Base-by-base conservation (phyloP, 805 yeast genomes). In the Cyberlindnera lachancei region DNA sequence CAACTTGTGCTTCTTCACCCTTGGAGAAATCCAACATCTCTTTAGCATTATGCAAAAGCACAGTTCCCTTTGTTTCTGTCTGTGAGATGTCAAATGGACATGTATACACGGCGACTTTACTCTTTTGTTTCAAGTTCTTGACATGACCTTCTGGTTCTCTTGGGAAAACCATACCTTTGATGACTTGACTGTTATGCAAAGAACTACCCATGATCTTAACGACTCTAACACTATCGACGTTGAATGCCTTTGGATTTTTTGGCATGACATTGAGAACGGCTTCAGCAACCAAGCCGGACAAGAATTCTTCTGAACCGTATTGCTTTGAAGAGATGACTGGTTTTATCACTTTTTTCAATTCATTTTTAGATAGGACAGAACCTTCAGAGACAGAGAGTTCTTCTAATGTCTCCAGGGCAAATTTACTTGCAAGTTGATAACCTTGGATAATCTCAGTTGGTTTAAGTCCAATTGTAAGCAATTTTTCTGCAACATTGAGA, bases 1-100 rank as follows among this genome's bases (percentile, higher is more conserved):
- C 96, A 50, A 92, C 72, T 57, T 86, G 96, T 33, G 78, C 79
- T 61, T 92, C 98, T 63, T 92, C 98, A 49, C 96, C 97, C 66
- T 81, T 84, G 45, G 94, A 75, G 64, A 92, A 92, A 52, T 87
- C 94, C 44, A 90, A 68, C 96, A 92, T 88, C 61, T 92, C 97
- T 58, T 90, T 72, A 10, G 98, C 98, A 52, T 86, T 88, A 63
- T 92, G 96, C 45, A 92, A 70, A 50, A 92, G 67, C 30, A 92
- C 98, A 12, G 98, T 92, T 31, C 98, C 97, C 63, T 90, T 90
- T 15, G 97, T 90, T 64, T 92, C 98, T n/a, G 98, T 88, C 39
- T 87, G 80, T 11, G 96, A 80, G 39, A 85, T 85, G 61, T 92
- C 98, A 34, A 92, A 75, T 18, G 97, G 96, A 58, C 95, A 80